Conservation (phyloP, 306 rosid genomes). For the Sechiopsis laciniata region DNA sequence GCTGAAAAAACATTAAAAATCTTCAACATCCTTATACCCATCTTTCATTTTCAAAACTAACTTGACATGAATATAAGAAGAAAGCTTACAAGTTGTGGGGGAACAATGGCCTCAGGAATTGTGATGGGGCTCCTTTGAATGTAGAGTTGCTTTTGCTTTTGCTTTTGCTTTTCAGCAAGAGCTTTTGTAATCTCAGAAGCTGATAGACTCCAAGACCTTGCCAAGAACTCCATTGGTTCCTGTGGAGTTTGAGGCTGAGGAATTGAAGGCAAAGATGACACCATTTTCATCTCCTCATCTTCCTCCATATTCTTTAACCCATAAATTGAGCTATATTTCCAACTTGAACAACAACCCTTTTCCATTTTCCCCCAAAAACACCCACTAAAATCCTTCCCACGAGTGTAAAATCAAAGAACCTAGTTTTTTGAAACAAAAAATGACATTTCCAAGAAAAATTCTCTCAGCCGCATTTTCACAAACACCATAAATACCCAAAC, state of each 20-base stretch:
- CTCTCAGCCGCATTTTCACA: constrained; percentile 24
- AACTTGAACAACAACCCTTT: constrained; percentile 36
- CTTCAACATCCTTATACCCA: neutral
- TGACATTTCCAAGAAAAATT: constrained; percentile 27
- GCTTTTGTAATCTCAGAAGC: constrained; percentile 92
- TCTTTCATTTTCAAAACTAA: too few species aligned
- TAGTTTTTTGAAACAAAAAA: constrained; percentile 23
- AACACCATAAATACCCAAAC: constrained; percentile 28
- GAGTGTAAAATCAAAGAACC: constrained; percentile 1
- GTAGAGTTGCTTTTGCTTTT: constrained; percentile 28
- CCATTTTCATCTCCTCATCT: constrained; percentile 35
- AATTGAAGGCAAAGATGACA: constrained; percentile 53
- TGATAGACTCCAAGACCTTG: constrained; percentile 90
- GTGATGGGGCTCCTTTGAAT: constrained; percentile 31
- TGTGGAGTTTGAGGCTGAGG: constrained; percentile 85
- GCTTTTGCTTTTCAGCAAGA: constrained; percentile 49
- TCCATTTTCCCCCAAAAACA: constrained; percentile 33
- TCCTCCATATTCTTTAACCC: constrained; percentile 38
- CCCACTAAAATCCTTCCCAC: neutral
- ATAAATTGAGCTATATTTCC: constrained; percentile 43
- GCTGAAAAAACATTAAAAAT: neutral
- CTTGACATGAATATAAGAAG: too few species aligned
- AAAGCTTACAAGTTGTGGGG: constrained; percentile 51
- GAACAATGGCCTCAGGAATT: constrained; percentile 37
- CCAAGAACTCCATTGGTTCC: constrained; percentile 87